These are phyloP conservation scores for Tricholoma matsutake DNA, from an alignment of 768 basidiomycete species.

Conservation along the genomic window DNA sequence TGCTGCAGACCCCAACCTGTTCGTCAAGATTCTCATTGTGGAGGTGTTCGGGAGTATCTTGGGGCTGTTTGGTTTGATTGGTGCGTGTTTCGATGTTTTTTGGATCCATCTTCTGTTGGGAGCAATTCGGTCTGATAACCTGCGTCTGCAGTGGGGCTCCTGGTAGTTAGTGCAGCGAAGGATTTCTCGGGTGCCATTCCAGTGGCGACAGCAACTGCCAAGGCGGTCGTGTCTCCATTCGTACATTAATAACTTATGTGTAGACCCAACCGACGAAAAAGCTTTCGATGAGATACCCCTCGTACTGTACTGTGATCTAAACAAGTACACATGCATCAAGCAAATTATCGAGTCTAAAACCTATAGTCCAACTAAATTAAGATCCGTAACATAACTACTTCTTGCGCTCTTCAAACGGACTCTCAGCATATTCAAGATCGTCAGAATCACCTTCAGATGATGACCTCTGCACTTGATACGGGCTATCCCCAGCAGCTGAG, in stretches of 20 bases:
- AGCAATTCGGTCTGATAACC: background rate
- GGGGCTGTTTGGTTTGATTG: constrained; percentile 90
- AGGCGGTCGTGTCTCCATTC: constrained; percentile 36
- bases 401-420: constrained; percentile 61
- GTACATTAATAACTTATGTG: constrained; percentile 26
- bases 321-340: background rate
- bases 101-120: background rate
- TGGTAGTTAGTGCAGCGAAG: constrained; percentile 68
- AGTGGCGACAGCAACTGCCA: constrained; percentile 26
- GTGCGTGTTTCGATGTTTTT: constrained; percentile 41
- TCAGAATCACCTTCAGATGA: constrained; percentile 40
- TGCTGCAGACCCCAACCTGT: constrained; percentile 90
- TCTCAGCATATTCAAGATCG: constrained; percentile 72
- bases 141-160: constrained; percentile 60
- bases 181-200: constrained; percentile 49
- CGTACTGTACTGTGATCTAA: background rate
- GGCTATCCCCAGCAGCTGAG: constrained; percentile 8
- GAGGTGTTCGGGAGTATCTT: constrained; percentile 93
- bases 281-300: background rate
- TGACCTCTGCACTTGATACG: constrained; percentile 14
- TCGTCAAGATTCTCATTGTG: constrained; percentile 95
- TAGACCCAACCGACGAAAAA: background rate
- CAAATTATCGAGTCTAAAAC: background rate
- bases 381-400: constrained; percentile 9
- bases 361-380: background rate